Percentiles rank a stretch among this genome's conserved stretches.
Evolutionary conservation across 164 flowering plant species (phyloP).

Genomic region (Cinnamomum chago): DNA sequence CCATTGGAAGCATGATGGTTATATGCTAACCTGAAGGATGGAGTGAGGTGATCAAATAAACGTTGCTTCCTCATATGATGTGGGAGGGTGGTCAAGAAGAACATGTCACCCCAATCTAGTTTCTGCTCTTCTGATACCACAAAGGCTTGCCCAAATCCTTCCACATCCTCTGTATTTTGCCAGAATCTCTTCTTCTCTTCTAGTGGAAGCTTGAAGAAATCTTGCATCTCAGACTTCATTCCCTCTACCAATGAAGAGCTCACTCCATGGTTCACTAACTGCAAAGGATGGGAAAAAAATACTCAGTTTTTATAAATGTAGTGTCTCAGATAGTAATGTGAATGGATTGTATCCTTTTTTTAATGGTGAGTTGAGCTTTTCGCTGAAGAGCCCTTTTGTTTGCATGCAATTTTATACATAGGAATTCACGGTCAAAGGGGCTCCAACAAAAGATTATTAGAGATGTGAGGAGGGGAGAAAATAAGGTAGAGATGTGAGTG

Average conservation of each 20-base stretch:
- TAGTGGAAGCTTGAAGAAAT: conserved; percentile 42
- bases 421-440: no score
- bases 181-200: conserved; percentile 42
- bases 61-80: conserved; percentile 17
- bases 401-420: background rate
- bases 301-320: no score
- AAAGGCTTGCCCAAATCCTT: conserved; percentile 59
- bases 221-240: conserved; percentile 31
- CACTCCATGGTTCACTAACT: conserved; percentile 44
- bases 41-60: conserved; percentile 33
- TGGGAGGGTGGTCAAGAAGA: conserved; percentile 29
- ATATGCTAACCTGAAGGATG: conserved; percentile 33
- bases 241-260: conserved; percentile 26
- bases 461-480: no score
- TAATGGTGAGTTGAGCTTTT: background rate
- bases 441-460: no score
- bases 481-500: no score
- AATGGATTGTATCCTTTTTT: background rate
- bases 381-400: background rate
- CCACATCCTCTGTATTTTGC: conserved; percentile 29
- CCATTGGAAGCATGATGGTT: background rate
- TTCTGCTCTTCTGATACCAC: conserved; percentile 46
- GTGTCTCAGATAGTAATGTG: background rate
- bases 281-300: background rate
- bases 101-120: conserved; percentile 58